Conservation (phyloP, 768 basidiomycete genomes). For the Rhodotorula graminis region DNA sequence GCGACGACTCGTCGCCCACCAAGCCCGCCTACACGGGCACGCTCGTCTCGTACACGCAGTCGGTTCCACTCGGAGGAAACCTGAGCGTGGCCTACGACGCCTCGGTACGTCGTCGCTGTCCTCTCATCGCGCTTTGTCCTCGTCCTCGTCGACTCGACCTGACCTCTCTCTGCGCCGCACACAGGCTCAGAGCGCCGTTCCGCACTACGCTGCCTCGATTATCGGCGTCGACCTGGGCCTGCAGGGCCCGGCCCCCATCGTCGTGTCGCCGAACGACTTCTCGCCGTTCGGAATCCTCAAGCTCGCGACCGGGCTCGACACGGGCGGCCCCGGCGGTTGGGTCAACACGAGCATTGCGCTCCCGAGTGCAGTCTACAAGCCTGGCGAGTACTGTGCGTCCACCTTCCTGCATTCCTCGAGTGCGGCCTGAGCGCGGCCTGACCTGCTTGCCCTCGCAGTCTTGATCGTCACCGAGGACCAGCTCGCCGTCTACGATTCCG, state of each 20-base stretch:
- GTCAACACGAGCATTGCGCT: not conserved
- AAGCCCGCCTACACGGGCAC: not conserved
- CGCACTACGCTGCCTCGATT: not conserved
- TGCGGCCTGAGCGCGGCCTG: too few species aligned
- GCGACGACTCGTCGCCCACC: not conserved
- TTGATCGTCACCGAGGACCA: slow-evolving; percentile 2
- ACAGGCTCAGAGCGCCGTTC: not conserved
- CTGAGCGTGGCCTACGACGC: not conserved
- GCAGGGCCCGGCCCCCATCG: not conserved
- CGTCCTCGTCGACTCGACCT: not conserved
- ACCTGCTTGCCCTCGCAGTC: not conserved
- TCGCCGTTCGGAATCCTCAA: not conserved
- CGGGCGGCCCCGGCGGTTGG: slow-evolving; percentile 7
- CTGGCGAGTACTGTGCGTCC: not conserved
- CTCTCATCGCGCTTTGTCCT: not conserved
- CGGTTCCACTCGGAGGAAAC: not conserved
- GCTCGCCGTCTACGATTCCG: not conserved
- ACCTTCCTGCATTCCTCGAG: too few species aligned
- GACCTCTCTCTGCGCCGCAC: not conserved
- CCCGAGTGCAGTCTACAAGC: not conserved
- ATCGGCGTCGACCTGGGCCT: not conserved
- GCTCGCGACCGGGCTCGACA: not conserved
- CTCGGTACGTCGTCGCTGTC: not conserved
- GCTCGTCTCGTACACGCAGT: not conserved
- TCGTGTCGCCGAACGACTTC: not conserved